A percentile compares a stretch with the other conserved stretches of the same genome.
Conservation (phyloP, 306 rosid genomes). For the Quercus aquifolioides region DNA sequence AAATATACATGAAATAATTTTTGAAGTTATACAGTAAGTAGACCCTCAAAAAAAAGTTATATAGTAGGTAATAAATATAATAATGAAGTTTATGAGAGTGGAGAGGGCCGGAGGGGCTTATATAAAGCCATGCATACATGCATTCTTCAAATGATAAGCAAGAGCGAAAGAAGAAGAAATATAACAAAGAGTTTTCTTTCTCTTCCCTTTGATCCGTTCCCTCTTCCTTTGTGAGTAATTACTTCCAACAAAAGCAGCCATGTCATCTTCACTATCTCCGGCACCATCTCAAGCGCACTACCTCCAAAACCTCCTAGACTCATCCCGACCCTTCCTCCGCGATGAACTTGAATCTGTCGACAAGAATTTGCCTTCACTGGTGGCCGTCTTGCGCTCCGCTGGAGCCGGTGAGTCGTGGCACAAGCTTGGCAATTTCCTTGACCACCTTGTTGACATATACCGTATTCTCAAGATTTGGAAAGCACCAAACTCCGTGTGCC, state of each 20-base stretch:
- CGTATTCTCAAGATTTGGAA: constrained; percentile 80
- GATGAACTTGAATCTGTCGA: constrained; percentile 57
- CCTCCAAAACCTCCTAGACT: constrained; percentile 41
- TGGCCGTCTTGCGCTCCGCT: constrained; percentile 49
- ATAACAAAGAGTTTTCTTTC: too few relatives aligned
- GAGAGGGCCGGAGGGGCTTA: too few relatives aligned
- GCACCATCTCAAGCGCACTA: background rate
- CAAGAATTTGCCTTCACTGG: constrained; percentile 45
- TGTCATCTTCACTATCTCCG: constrained; percentile 15
- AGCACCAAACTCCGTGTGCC: constrained; percentile 44
- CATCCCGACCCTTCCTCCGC: constrained; percentile 75
- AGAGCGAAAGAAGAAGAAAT: too few relatives aligned
- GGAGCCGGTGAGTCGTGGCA: constrained; percentile 97
- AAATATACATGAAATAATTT: too few relatives aligned
- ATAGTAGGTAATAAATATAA: too few relatives aligned
- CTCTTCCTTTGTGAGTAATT: too few relatives aligned
- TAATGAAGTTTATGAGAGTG: too few relatives aligned
- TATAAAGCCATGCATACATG: too few relatives aligned
- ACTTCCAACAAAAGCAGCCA: background rate
- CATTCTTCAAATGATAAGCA: too few relatives aligned
- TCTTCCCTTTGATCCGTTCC: too few relatives aligned
- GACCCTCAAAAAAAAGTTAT: too few relatives aligned
- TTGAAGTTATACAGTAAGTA: too few relatives aligned
- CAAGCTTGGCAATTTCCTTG: constrained; percentile 83
- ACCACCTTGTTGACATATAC: constrained; percentile 65